Base-by-base conservation (phyloP, 441 rosid genomes). In the Breynia disticha region DNA sequence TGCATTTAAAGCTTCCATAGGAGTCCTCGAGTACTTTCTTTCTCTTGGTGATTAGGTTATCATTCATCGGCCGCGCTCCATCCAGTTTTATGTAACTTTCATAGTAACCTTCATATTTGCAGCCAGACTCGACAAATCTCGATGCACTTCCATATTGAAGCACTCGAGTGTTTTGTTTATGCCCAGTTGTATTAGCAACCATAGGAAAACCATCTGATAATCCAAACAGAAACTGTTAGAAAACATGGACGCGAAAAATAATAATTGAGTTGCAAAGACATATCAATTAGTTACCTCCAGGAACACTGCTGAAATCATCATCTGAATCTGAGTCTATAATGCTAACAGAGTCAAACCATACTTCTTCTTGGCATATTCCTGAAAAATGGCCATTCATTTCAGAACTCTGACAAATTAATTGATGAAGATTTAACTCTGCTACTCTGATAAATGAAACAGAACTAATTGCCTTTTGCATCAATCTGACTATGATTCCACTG, bases 401-500 rank as follows among this genome's bases (percentile, higher is more conserved):
- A 28, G 35, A 28, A 9, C 35, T 28, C 35, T 28, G 35, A 28
- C 35, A 28, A 28, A 28, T 4, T 28, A 28, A 28, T 28, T 28
- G 35, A 28, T 28, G 7, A 28, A 28, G 35, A 28, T 28, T 28
- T 9, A 28, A 28, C 8, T 24, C 0, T 28, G 35, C 35, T 4
- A 28, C 35, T 5, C 22, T 19, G 41, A 22, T 20, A 22, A 13
- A 13, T 11, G 4, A 32, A 14, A 37, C 19, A 41, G 55, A 54
- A 46, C 63, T 63, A 63, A 52, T 16, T 71, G 83, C 96, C 86
- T 56, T 73, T 78, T 63, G 68, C 77, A 73, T 83, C 88, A 52
- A 77, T 73, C 66, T 83, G 96, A 65, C 88, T 76, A 57, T 79
- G 83, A 76, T 87, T 87, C 96, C 96, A 83, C 65, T 87, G 96